Conservation (phyloP, 495 filamentous ascomycete genomes). For the Evansstolkia leycettana region DNA sequence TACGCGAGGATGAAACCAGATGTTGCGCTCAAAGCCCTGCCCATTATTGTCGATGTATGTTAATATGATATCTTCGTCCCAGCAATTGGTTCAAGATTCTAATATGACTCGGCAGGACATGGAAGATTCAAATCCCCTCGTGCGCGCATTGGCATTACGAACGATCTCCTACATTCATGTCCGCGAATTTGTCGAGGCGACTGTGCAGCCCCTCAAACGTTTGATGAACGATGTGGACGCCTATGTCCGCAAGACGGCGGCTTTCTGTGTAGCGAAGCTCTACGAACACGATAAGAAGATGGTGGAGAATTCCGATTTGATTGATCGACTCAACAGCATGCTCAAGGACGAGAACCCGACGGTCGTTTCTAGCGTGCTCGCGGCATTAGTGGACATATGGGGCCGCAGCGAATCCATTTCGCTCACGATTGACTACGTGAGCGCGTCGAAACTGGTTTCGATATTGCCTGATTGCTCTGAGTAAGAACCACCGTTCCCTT, state of each 20-base stretch:
- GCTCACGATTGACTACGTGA: conserved; percentile 92
- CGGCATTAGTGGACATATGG: conserved; percentile 95
- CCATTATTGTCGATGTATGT: conserved; percentile 70
- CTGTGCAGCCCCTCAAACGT: conserved; percentile 68
- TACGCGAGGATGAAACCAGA: conserved; percentile 93
- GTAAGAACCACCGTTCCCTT: conserved; percentile 37
- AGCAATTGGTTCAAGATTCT: not conserved
- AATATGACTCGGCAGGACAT: conserved; percentile 57
- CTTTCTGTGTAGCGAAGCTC: conserved; percentile 92
- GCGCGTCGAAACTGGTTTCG: conserved; percentile 94
- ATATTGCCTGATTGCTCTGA: conserved; percentile 96
- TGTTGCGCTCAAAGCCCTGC: conserved; percentile 83
- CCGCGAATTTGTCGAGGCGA: conserved; percentile 87
- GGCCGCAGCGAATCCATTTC: conserved; percentile 95
- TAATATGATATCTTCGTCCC: conserved; percentile 1
- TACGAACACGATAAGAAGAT: conserved; percentile 91
- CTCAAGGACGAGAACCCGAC: conserved; percentile 94
- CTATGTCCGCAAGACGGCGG: conserved; percentile 95
- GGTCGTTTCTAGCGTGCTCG: conserved; percentile 88
- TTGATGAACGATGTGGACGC: conserved; percentile 82
- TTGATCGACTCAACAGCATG: conserved; percentile 82
- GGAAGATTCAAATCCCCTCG: conserved; percentile 84
- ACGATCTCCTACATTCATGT: conserved; percentile 98
- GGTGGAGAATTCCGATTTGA: conserved; percentile 83
- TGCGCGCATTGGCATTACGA: conserved; percentile 82